Evolutionary conservation across 2,329 filamentous ascomycete genomes (phyloP), one percentile per base, ranked within the genome.

Genomic region (Rhynchosporium secalis): DNA sequence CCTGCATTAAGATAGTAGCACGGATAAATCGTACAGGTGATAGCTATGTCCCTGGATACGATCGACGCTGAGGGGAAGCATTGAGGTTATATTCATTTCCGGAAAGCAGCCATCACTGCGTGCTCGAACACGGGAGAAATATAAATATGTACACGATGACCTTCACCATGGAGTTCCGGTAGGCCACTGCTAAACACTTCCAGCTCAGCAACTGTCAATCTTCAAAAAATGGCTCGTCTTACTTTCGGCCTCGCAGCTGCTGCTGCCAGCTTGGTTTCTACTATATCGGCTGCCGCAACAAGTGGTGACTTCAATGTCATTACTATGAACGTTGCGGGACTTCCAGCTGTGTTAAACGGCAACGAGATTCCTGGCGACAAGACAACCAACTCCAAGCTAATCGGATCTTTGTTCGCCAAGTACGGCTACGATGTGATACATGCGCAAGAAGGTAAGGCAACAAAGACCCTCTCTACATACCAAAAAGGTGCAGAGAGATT

Each of bases 311-410:
- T 87, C 72, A 80, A 77, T 62, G 72, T 83, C 57, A 72, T 86
- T 29, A 77, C 81, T 28, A 82, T 83, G 75, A 87, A 87, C 67
- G 83, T 87, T 40, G 85, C 84, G 15, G 85, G 85, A 26, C 78
- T 87, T 2, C 85, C 86, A 1, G 72, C 75, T 1, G 73, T 84
- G 60, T 71, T 89, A 52, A 83, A 88, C 64, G 73, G 72, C 68
- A 89, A 88, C 71, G 84, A 81, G 4, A 81, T 87, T 1, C 80
- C 83, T 1, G 86, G 86, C 28, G 82, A 87, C 73, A 88, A 88
- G 75, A 75, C 77, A 0, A 78, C 77, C 6, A 88, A 88, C 72
- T 78, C 85, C 1, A 76, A 76, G 9, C 72, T 75, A 33, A 87
- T 89, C 55, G 86, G 86, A 0, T 71, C 77, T 4, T 77, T 81